These are phyloP conservation scores for Cordyceps javanica DNA, from an alignment of 2,329 filamentous ascomycete genomes.

Conservation along the genomic window DNA sequence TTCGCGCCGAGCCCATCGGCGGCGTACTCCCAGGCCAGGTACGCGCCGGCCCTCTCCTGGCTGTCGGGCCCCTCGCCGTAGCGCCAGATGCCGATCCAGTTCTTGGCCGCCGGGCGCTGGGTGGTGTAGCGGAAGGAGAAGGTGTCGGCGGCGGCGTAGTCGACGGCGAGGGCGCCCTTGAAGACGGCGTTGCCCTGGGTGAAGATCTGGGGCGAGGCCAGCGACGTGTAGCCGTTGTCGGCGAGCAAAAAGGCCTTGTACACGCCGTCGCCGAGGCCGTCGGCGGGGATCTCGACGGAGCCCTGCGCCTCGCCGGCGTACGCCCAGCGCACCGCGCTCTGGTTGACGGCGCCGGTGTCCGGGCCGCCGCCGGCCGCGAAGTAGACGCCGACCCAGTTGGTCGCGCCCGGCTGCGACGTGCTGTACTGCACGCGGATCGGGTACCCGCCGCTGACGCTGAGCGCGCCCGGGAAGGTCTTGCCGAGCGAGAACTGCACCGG, in stretches of 20 bases:
- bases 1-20: background rate
- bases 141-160: background rate
- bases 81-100: conserved; percentile 10
- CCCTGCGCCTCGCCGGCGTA: conserved; percentile 3
- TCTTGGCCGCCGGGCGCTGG: background rate
- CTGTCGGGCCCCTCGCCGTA: background rate
- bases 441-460: background rate
- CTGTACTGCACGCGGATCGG: conserved; percentile 9
- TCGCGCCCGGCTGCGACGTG: background rate
- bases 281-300: background rate
- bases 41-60: background rate
- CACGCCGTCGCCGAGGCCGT: conserved; percentile 6
- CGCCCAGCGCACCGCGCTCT: background rate
- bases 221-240: conserved; percentile 1
- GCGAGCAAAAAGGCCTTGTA: conserved; percentile 12
- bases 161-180: background rate
- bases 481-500: conserved; percentile 1
- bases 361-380: conserved; percentile 11
- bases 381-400: conserved; percentile 13
- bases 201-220: background rate
- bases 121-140: conserved; percentile 8
- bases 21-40: conserved; percentile 7
- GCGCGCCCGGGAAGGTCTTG: background rate
- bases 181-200: conserved; percentile 7
- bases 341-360: background rate